Percentiles rank a stretch among this genome's conserved stretches.
These are phyloP conservation scores for Marsdenia floribunda DNA, from an alignment of 257 asterid genomes.

Conservation along the genomic window DNA sequence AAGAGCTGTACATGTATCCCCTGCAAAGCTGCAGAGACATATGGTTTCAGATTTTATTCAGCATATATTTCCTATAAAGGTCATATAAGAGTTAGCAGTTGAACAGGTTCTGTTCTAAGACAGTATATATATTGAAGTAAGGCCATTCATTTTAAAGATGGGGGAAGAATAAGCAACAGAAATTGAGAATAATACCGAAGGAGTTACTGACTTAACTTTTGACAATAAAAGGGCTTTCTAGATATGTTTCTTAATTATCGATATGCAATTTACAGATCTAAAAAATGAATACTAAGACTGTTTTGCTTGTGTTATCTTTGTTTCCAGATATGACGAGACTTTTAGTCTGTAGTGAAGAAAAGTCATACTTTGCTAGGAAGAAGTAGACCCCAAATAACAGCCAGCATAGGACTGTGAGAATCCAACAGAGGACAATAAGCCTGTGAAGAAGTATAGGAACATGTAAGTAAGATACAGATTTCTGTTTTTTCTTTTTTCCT, in stretches of 20 bases:
- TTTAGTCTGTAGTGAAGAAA: neutral
- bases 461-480: neutral
- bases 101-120: neutral
- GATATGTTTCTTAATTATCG: neutral
- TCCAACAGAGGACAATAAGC: slow-evolving; percentile 54
- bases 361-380: slow-evolving; percentile 54
- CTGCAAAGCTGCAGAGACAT: slow-evolving; percentile 47
- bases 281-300: neutral
- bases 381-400: slow-evolving; percentile 59
- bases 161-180: neutral
- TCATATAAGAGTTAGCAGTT: neutral
- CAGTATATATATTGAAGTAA: neutral
- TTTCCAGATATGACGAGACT: neutral
- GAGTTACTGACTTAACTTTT: neutral
- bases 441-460: slow-evolving; percentile 30
- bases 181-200: neutral
- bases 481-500: no score
- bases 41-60: neutral
- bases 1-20: slow-evolving; percentile 73
- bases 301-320: neutral
- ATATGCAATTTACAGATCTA: neutral
- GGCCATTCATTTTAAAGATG: neutral
- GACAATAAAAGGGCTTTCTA: neutral
- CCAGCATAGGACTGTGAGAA: slow-evolving; percentile 56
- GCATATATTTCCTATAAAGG: neutral